These are phyloP conservation scores for Hawksworthiomyces lignivorus DNA, from an alignment of 2,329 filamentous ascomycete species.

Conservation along the genomic window DNA sequence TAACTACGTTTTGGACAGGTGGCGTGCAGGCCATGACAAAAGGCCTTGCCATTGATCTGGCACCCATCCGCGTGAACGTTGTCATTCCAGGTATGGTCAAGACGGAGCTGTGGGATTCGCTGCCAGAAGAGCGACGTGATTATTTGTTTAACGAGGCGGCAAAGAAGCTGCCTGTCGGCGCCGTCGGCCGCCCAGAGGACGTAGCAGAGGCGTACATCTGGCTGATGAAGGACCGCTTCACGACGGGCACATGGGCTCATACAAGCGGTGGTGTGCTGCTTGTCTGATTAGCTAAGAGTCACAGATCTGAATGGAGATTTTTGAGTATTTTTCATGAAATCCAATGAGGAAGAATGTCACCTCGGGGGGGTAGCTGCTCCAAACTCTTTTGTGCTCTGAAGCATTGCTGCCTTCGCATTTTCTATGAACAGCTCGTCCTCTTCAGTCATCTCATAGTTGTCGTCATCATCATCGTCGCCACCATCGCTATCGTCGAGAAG, in stretches of 20 bases:
- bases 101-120: constrained; percentile 34
- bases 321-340: too few species aligned
- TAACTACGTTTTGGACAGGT: constrained; percentile 39
- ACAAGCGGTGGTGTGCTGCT: constrained; percentile 10
- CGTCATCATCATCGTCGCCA: too few species aligned
- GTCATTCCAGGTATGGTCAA: constrained; percentile 48
- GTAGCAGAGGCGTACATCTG: constrained; percentile 24
- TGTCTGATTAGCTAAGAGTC: too few species aligned
- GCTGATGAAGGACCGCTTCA: constrained; percentile 22
- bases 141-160: constrained; percentile 16
- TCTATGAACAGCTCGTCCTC: too few species aligned
- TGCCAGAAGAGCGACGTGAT: constrained; percentile 17
- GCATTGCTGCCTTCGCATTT: too few species aligned
- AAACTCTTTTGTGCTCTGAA: too few species aligned
- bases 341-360: too few species aligned
- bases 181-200: constrained; percentile 17
- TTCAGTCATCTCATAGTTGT: too few species aligned
- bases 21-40: constrained; percentile 46
- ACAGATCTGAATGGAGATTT: too few species aligned
- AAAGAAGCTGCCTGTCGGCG: constrained; percentile 14
- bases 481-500: too few species aligned
- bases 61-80: constrained; percentile 55
- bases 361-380: too few species aligned
- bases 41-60: constrained; percentile 54
- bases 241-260: constrained; percentile 18